A percentile compares a stretch with the other conserved stretches of the same genome.
Conservation (phyloP, 106 monocot genomes). For the Posidonia australis region DNA sequence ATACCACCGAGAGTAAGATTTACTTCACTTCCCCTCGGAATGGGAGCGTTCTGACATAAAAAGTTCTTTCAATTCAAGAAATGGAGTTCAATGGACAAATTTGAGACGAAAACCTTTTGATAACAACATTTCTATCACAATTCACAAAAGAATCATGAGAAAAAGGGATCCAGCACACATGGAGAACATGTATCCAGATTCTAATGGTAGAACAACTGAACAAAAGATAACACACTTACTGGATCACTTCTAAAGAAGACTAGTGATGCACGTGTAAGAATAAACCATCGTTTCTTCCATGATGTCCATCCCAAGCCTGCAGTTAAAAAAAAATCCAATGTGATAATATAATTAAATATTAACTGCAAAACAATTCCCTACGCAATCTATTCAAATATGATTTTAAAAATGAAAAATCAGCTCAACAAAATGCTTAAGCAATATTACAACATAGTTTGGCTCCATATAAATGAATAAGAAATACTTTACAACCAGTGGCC, state of each 20-base stretch:
- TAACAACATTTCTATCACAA: background rate
- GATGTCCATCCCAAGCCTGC: slow-evolving; percentile 85
- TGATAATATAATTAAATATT: too few species aligned
- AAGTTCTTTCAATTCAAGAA: background rate
- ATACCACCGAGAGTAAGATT: slow-evolving; percentile 79
- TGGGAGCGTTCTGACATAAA: slow-evolving; percentile 41
- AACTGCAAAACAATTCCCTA: too few species aligned
- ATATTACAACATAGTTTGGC: too few species aligned
- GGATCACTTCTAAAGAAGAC: slow-evolving; percentile 77
- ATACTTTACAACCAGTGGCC: too few species aligned
- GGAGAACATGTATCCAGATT: background rate
- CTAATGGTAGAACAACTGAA: background rate
- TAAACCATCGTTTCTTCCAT: slow-evolving; percentile 90
- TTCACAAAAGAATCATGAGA: background rate
- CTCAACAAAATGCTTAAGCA: too few species aligned
- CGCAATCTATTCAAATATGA: background rate
- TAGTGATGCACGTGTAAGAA: slow-evolving; percentile 74
- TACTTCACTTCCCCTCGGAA: slow-evolving; percentile 58
- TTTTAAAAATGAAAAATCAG: background rate
- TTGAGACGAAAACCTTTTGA: background rate
- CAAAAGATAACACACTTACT: slow-evolving; percentile 22
- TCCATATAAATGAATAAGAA: too few species aligned
- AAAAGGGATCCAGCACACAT: background rate
- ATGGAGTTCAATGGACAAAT: background rate
- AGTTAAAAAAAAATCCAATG: background rate